Evolutionary conservation across 2,329 filamentous ascomycete genomes (phyloP), one percentile per base, ranked within the genome.

Genomic region (Stagonosporopsis rhizophila): DNA sequence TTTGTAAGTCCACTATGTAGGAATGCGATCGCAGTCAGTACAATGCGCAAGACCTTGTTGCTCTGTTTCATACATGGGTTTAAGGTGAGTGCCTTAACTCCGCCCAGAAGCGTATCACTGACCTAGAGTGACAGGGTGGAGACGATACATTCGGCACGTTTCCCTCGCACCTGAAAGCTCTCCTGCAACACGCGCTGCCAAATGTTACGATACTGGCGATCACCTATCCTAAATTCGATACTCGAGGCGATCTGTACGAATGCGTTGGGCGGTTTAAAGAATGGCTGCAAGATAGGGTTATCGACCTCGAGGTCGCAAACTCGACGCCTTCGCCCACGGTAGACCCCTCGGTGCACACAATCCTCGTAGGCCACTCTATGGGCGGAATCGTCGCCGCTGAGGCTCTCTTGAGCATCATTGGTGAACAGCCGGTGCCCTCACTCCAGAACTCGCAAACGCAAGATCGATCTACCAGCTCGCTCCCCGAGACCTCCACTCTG

Each of bases 331-430:
- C 89, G 5, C 93, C 93, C 0, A 96, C 91, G 0, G 84, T 96
- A 61, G 91, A 96, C 59, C 92, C 92, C 5, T 92, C 89, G 0
- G 91, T 96, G 19, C 88, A 87, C 69, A 89, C 90, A 25, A 83
- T 96, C 42, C 84, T 97, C 15, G 80, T 96, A 54, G 93, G 93
- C 22, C 93, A 97, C 75, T 93, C 89, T 8, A 97, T 89, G 86
- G 73, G 34, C 90, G 95, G 95, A 66, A 97, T 98, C 68, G 92
- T 98, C 42, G 94, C 92, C 11, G 94, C 92, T 30, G 95, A 98
- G 73, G 89, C 92, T 14, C 82, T 94, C 60, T 85, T 97, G 65
- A 84, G 88, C 37, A 84, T 98, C 47, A 77, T 90, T 39, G 84
- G 87, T 57, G 90, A 77, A 14, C 66, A 74, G 53, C 73, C 75